Conservation (phyloP, 2,329 filamentous ascomycete species). For the Penicillium sp. region DNA sequence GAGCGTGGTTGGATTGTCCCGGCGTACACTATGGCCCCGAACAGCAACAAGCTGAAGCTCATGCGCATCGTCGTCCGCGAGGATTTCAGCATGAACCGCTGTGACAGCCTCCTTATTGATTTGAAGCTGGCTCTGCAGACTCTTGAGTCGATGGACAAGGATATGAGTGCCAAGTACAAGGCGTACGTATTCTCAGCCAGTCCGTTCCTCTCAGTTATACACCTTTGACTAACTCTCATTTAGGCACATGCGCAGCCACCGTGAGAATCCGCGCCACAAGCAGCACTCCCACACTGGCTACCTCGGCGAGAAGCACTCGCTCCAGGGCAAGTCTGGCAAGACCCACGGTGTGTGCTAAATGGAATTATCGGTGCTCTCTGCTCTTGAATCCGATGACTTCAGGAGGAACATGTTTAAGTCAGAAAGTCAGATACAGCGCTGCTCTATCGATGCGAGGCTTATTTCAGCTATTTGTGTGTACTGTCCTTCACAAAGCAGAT, state of each 20-base stretch:
- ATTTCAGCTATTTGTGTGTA: slow-evolving; percentile 4
- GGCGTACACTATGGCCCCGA: slow-evolving; percentile 94
- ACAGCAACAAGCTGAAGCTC: slow-evolving; percentile 82
- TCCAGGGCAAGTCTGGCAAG: slow-evolving; percentile 90
- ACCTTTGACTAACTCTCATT: neutral
- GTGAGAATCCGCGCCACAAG: slow-evolving; percentile 55
- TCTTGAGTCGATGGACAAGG: slow-evolving; percentile 72
- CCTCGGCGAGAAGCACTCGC: slow-evolving; percentile 76
- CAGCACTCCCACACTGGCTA: slow-evolving; percentile 56
- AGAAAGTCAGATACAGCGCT: neutral
- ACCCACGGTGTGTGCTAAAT: slow-evolving; percentile 79
- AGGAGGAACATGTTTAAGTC: neutral
- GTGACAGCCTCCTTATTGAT: slow-evolving; percentile 75
- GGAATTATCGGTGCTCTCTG: neutral
- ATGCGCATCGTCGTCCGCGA: slow-evolving; percentile 90
- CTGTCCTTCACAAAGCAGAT: slow-evolving; percentile 1
- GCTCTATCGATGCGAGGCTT: neutral
- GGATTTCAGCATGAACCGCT: slow-evolving; percentile 82
- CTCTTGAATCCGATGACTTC: neutral
- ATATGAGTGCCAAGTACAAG: slow-evolving; percentile 68
- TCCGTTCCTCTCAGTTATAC: neutral
- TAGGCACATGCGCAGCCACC: slow-evolving; percentile 58
- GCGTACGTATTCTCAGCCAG: slow-evolving; percentile 49
- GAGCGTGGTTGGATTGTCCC: slow-evolving; percentile 91
- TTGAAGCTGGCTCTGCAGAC: slow-evolving; percentile 74